phyloP scores from a whole-genome alignment of 495 filamentous ascomycete species.

The Terfezia claveryi region DNA sequence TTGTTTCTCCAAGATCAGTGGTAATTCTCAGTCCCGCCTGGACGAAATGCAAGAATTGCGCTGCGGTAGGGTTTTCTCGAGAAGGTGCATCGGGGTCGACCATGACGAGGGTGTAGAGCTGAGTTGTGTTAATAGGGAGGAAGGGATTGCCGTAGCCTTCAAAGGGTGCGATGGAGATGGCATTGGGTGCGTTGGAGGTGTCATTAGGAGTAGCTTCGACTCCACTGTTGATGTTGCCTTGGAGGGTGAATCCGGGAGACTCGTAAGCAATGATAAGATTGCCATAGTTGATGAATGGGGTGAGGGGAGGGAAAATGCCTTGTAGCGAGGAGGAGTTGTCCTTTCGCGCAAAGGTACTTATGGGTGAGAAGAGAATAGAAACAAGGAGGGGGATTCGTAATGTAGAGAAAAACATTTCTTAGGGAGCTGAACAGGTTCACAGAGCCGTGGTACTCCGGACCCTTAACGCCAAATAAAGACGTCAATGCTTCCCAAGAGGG shows the following conservation, averaged over 20 bases:
- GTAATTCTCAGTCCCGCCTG: slow-evolving; percentile 7
- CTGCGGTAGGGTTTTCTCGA: neutral
- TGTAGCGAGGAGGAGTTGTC: no score
- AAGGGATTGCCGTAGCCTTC: neutral
- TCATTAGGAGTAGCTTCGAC: neutral
- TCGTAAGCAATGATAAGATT: neutral
- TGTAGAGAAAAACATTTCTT: no score
- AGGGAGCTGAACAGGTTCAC: no score
- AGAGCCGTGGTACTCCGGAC: no score
- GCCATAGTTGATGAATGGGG: neutral
- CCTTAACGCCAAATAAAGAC: no score
- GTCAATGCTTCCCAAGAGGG: no score
- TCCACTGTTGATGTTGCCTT: neutral
- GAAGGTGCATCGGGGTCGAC: slow-evolving; percentile 12
- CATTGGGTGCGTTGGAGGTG: neutral
- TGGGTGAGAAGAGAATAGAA: no score
- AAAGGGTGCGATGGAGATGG: neutral
- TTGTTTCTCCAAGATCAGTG: slow-evolving; percentile 1
- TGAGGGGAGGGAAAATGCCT: neutral
- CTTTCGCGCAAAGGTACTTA: no score
- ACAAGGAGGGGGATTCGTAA: no score
- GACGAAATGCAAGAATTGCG: slow-evolving; percentile 11
- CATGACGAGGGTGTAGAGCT: slow-evolving; percentile 14
- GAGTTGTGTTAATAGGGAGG: slow-evolving; percentile 5
- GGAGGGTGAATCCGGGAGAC: neutral